A percentile compares a stretch with the other conserved stretches of the same genome.
Conservation (phyloP, 257 asterid genomes). For the Ligustrum vulgare region DNA sequence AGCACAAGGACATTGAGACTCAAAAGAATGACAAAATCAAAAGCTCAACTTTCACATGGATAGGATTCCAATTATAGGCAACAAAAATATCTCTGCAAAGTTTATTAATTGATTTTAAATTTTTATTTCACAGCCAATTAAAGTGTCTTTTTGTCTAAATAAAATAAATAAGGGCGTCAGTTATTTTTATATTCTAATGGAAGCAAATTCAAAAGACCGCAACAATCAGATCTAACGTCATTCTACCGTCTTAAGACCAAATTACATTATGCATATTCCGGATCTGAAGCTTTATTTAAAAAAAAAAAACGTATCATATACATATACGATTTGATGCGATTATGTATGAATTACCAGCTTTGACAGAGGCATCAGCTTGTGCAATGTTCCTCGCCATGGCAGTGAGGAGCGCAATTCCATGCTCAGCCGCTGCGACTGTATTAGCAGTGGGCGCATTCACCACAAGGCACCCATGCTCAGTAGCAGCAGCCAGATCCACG, state of each 20-base stretch:
- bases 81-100: not conserved
- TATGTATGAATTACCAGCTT: slow-evolving; percentile 45
- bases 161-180: not conserved
- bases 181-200: not conserved
- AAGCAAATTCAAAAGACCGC: not conserved
- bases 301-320: not conserved
- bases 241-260: not conserved
- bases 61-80: not conserved
- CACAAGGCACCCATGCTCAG: slow-evolving; percentile 69
- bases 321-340: not conserved
- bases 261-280: not conserved
- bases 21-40: not conserved
- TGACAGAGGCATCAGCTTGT: slow-evolving; percentile 65
- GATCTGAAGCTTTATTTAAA: not conserved
- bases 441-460: slow-evolving; percentile 78
- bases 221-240: not conserved
- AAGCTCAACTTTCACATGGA: not conserved
- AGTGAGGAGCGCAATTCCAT: slow-evolving; percentile 62
- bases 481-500: slow-evolving; percentile 77
- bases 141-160: not conserved
- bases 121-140: not conserved
- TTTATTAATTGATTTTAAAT: not conserved
- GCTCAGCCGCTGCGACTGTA: slow-evolving; percentile 77
- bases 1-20: not conserved
- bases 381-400: slow-evolving; percentile 68